phyloP scores from a whole-genome alignment of 2,329 filamentous ascomycete species.

The Pseudogymnoascus sp. region DNA sequence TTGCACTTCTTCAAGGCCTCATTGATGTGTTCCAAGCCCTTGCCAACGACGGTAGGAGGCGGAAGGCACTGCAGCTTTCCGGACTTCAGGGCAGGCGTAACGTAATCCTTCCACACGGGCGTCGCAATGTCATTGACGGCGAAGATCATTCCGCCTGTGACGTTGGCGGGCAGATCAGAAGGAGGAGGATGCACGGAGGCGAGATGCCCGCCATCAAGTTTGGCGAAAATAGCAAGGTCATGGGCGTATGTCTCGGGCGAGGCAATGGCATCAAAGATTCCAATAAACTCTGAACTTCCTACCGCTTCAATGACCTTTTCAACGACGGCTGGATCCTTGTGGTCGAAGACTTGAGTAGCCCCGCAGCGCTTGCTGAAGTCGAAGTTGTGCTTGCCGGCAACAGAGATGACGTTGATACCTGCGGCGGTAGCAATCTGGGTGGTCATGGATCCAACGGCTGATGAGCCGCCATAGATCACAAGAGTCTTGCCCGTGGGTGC shows the following conservation, averaged over 20 bases:
- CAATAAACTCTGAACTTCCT: slow-evolving; percentile 18
- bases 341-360: slow-evolving; percentile 23
- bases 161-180: slow-evolving; percentile 13
- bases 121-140: slow-evolving; percentile 23
- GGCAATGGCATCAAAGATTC: slow-evolving; percentile 23
- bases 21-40: slow-evolving; percentile 23
- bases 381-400: slow-evolving; percentile 16
- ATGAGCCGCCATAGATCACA: neutral
- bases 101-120: slow-evolving; percentile 22
- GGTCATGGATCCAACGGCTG: slow-evolving; percentile 14
- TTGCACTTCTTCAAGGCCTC: slow-evolving; percentile 19
- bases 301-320: slow-evolving; percentile 19
- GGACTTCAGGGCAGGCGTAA: slow-evolving; percentile 21
- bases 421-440: slow-evolving; percentile 20
- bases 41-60: slow-evolving; percentile 21
- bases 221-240: slow-evolving; percentile 21
- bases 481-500: neutral
- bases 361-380: slow-evolving; percentile 18
- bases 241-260: slow-evolving; percentile 20
- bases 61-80: slow-evolving; percentile 22
- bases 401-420: slow-evolving; percentile 16
- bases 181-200: slow-evolving; percentile 32
- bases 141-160: slow-evolving; percentile 30
- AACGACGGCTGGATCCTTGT: slow-evolving; percentile 20
- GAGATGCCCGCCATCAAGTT: slow-evolving; percentile 30